Evolutionary conservation across 768 basidiomycete species (phyloP).

Genomic region (Gyrodon lividus): DNA sequence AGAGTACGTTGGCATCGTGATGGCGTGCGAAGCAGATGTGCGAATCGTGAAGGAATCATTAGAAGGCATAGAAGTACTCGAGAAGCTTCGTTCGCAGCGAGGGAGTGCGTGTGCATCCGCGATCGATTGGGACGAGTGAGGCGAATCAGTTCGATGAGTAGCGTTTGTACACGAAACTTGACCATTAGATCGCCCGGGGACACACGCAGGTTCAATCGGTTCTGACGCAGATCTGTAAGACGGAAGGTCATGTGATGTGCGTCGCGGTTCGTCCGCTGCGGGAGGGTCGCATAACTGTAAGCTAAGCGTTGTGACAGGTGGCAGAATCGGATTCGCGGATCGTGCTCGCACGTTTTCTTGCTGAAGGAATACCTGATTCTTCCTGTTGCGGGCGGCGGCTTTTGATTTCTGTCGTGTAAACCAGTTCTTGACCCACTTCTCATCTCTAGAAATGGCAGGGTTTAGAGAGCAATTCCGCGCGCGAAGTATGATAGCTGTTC

Average conservation of each 20-base stretch:
- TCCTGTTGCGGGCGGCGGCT: constrained; percentile 12
- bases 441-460: constrained; percentile 17
- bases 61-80: not conserved
- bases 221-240: constrained; percentile 5
- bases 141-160: not conserved
- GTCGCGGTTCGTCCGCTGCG: not conserved
- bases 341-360: not conserved
- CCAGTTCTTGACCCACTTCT: constrained; percentile 31
- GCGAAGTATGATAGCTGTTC: constrained; percentile 1
- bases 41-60: not conserved
- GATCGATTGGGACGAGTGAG: not conserved
- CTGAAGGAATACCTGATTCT: not conserved
- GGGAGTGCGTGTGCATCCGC: not conserved
- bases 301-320: constrained; percentile 14
- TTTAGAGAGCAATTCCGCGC: constrained; percentile 6
- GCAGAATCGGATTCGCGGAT: not conserved
- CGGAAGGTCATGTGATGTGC: not conserved
- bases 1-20: constrained; percentile 20
- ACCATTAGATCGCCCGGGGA: not conserved
- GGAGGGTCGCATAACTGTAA: constrained; percentile 5
- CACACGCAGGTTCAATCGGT: not conserved
- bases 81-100: constrained; percentile 1
- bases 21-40: not conserved
- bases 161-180: not conserved
- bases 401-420: constrained; percentile 29